Base-by-base conservation (phyloP, 768 basidiomycete species). In the Rhodotorula kratochvilovae region DNA sequence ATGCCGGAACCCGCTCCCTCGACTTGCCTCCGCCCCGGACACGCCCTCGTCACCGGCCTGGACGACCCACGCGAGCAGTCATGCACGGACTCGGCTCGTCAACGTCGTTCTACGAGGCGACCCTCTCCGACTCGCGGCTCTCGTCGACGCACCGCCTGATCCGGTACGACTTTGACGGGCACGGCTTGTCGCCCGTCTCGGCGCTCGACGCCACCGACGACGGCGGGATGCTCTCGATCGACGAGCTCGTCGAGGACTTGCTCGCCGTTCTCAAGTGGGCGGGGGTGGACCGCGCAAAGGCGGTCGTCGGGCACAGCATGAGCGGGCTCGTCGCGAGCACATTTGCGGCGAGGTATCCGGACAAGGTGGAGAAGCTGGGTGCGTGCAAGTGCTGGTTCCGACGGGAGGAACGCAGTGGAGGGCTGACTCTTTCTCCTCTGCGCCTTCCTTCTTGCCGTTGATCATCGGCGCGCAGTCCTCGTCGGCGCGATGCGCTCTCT, bases 151-250 rank as follows among this genome's bases (percentile, higher is more conserved):
- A 42, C 63, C 67, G 59, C 16, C 51, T 68, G 39, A 53, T 72
- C 58, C 71, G 71, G 45, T 68, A 68, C 63, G 71, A 72, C 29
- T 65, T 68, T 25, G 71, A 72, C 55, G 71, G 71, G 0, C 67
- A 68, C 63, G 71, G 71, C 36, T 33, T 68, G 17, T 45, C 35
- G 16, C 66, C 71, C 45, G 54, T 68, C 63, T 65, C 63, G 43
- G 1, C 31, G 55, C 33, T 59, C 21, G 36, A 48, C 50, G 19
- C n/a, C 29, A 46, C 35, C 4, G 33, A 25, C 42, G 42, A 36
- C 25, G 50, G 45, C 12, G 53, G 45, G 17, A 31, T 27, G 21
- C 35, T 64, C 17, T 39, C 66, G 5, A 29, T 72, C 45, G 57
- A 56, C 35, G 63, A 64, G 23, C 60, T 68, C 39, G 71, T 53